Base-by-base conservation (phyloP, 2,329 filamentous ascomycete genomes). In the Stenocarpella maydis region DNA sequence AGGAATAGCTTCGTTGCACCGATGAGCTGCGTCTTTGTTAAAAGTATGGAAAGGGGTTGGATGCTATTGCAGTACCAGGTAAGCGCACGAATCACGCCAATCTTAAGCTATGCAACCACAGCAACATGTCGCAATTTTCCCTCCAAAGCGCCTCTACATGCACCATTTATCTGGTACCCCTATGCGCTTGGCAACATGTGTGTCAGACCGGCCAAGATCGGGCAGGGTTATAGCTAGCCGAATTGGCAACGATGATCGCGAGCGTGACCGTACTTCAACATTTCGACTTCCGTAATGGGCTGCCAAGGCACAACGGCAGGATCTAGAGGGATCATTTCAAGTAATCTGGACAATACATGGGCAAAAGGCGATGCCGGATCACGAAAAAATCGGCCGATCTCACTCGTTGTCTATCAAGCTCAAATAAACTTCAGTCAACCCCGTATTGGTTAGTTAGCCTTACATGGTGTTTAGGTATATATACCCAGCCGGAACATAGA, bases 321-420 rank as follows among this genome's bases (percentile, higher is more conserved):
- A 60, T n/a, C 15, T n/a, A 60, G 54, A 60, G 28, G 37, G 54
- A 43, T 45, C 24, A 43, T 31, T 60, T 31, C 7, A 28, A 31
- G 37, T 21, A 41, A 60, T 45, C 39, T 43, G 9, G 12, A 45
- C 14, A 60, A 34, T 34, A 9, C 54, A 60, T 37, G 53, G 53
- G 53, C 21, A 58, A 28, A 60, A 17, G 54, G 54, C 54, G 39
- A 60, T 43, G 45, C 54, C 54, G 54, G 54, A 60, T 43, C 54
- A 43, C 54, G 17, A 31, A 45, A 60, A 60, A 8, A 41, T 41
- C 8, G 54, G 17, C 17, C 14, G 39, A 31, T 60, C 54, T 43
- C n/a, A 1, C 31, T 3, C n/a, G 9, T 31, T 28, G 9, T 31
- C 24, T 49, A 5, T 45, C 24, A 31, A 60, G 54, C 39, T 43